phyloP scores from a whole-genome alignment of 2,329 filamentous ascomycete species.

The Monilinia fructicola region DNA sequence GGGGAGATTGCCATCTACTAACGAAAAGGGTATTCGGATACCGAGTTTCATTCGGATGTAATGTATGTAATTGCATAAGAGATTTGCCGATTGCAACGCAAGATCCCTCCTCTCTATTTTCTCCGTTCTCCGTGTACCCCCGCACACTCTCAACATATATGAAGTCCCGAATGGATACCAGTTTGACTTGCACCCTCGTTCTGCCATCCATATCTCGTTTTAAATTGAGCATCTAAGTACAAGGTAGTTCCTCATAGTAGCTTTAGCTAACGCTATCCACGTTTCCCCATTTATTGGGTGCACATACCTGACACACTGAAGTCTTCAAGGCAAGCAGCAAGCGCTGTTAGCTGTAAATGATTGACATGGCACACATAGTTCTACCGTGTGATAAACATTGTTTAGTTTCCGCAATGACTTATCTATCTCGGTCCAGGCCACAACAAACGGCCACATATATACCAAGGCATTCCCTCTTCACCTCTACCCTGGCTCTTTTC shows the following conservation, averaged over 20 bases:
- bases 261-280: not conserved
- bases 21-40: conserved; percentile 8
- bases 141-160: not conserved
- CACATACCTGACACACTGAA: not conserved
- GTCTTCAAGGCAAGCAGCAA: not conserved
- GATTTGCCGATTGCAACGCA: conserved; percentile 15
- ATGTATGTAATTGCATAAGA: conserved; percentile 21
- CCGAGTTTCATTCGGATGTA: conserved; percentile 20
- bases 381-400: not conserved
- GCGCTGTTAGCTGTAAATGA: not conserved
- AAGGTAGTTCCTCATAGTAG: not conserved
- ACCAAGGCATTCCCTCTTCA: not conserved
- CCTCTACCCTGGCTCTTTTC: not conserved
- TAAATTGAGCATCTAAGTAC: not conserved
- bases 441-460: conserved; percentile 5
- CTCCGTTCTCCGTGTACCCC: conserved; percentile 8
- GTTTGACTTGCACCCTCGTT: conserved; percentile 11
- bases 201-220: not conserved
- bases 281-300: not conserved
- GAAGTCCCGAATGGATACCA: conserved; percentile 10
- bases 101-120: conserved; percentile 6
- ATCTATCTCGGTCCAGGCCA: conserved; percentile 9
- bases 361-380: conserved; percentile 1
- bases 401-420: conserved; percentile 2
- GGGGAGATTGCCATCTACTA: conserved; percentile 5